Evolutionary conservation across 768 basidiomycete genomes (phyloP).

Genomic region (Galerina sulciceps): DNA sequence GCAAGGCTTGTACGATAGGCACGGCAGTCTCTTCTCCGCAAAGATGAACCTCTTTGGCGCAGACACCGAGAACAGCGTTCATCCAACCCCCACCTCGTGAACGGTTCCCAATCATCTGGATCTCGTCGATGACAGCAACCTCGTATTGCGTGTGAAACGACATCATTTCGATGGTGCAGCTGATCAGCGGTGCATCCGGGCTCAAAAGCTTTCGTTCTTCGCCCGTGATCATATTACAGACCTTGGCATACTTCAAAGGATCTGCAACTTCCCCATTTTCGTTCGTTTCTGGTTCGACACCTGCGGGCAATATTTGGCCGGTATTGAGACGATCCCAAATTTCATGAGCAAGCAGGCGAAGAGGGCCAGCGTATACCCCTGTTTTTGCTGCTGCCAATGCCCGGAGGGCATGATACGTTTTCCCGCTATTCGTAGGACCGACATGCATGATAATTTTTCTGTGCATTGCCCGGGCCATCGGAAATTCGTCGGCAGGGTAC

Average conservation of each 20-base stretch:
- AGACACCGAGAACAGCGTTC: conserved; percentile 71
- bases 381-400: conserved; percentile 75
- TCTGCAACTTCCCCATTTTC: conserved; percentile 34
- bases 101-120: conserved; percentile 89
- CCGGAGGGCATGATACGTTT: conserved; percentile 91
- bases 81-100: conserved; percentile 87
- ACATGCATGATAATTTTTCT: conserved; percentile 94
- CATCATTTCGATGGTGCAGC: conserved; percentile 96
- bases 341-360: conserved; percentile 93
- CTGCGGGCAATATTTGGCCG: conserved; percentile 84
- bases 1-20: conserved; percentile 70
- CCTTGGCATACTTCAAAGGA: conserved; percentile 54
- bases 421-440: conserved; percentile 97
- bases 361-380: conserved; percentile 90
- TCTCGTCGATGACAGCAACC: conserved; percentile 95
- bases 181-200: conserved; percentile 57
- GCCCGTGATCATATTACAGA: conserved; percentile 90
- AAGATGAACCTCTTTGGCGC: conserved; percentile 85
- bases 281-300: conserved; percentile 36
- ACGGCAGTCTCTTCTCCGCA: conserved; percentile 96
- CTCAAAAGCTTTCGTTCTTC: conserved; percentile 83
- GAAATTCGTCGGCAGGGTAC: conserved; percentile 53
- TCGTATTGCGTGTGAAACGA: conserved; percentile 48
- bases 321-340: conserved; percentile 90
- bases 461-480: conserved; percentile 57